Base-by-base conservation (phyloP, 208 protist species). In the Trichomonas vaginalis region DNA sequence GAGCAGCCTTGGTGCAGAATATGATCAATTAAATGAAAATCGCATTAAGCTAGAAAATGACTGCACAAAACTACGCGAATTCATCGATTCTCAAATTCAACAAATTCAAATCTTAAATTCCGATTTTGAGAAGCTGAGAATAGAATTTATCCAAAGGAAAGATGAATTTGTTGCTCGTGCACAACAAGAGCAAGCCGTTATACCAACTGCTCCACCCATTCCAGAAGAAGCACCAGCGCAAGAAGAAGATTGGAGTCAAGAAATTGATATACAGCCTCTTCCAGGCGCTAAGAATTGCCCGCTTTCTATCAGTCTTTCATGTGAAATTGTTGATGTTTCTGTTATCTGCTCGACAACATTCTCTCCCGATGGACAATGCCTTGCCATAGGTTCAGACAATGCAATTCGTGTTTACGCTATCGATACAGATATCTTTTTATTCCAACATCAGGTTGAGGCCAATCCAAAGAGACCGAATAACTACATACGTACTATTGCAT, bases 331-430 rank as follows among this genome's bases (percentile, higher is more conserved):
- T 39, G 86, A 92, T 92, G 35, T 51, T 39, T 92, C 86, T 14
- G 86, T 92, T 51, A 92, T 92, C 37, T 92, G 86, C n/a, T 92
- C 86, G 32, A 92, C 86, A 35, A 45, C 86, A 9, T 92, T 92
- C 56, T 48, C 40, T 51, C 86, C 86, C 17, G 86, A 92, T 51
- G 86, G 86, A 48, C 48, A 40, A 39, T 92, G 45, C 45, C 40
- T 92, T 10, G 86, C 86, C 6, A 92, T 92, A 15, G 86, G 86
- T 21, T 92, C 86, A 27, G 42, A 92, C 45, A 48, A 47, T n/a
- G 14, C 42, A 0, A 35, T 92, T 15, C 40, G 86, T 15, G 86
- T 92, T 48, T 92, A 92, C 37, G 39, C 32, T 32, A 92, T 92
- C 27, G 86, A 56, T 40, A 92, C 48, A 92, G 86, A 92, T 21